Conservation (phyloP, 495 filamentous ascomycete species). For the Baudoinia panamericana region DNA sequence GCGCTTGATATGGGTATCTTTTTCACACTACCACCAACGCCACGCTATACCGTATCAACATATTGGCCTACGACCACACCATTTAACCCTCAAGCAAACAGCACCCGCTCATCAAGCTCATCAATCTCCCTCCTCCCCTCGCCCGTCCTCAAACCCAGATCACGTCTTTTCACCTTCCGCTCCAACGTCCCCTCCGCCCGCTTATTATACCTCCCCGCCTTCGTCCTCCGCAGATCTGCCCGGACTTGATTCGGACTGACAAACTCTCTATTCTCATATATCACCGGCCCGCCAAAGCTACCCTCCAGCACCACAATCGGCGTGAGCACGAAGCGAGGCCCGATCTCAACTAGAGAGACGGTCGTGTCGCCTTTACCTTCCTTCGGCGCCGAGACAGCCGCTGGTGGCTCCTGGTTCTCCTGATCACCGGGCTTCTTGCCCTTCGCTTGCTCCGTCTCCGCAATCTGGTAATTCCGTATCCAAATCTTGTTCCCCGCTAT, state of each 20-base stretch:
- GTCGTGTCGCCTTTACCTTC: slow-evolving; percentile 43
- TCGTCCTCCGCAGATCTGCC: slow-evolving; percentile 57
- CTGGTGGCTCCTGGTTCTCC: slow-evolving; percentile 17
- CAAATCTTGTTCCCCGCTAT: slow-evolving; percentile 92
- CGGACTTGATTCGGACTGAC: slow-evolving; percentile 92
- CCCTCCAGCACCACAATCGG: slow-evolving; percentile 93
- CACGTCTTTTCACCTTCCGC: slow-evolving; percentile 55
- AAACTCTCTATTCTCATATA: slow-evolving; percentile 98
- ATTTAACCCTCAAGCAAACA: slow-evolving; percentile 71
- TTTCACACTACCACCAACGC: no score
- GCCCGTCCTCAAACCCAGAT: slow-evolving; percentile 57
- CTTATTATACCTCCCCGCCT: slow-evolving; percentile 60
- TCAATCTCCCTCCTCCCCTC: slow-evolving; percentile 48
- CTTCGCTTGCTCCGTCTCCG: slow-evolving; percentile 53
- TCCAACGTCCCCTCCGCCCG: slow-evolving; percentile 63
- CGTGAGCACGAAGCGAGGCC: slow-evolving; percentile 85
- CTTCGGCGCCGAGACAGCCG: slow-evolving; percentile 22
- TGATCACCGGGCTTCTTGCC: slow-evolving; percentile 27
- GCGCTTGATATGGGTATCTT: no score
- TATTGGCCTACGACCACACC: no score
- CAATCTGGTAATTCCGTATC: slow-evolving; percentile 88
- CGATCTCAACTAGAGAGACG: slow-evolving; percentile 79
- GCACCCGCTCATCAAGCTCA: slow-evolving; percentile 62
- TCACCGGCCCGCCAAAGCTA: slow-evolving; percentile 88
- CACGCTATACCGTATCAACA: no score